Evolutionary conservation across 2,329 filamentous ascomycete species (phyloP), one percentile per base, ranked within the genome.

Genomic region (Botryotinia globosa): DNA sequence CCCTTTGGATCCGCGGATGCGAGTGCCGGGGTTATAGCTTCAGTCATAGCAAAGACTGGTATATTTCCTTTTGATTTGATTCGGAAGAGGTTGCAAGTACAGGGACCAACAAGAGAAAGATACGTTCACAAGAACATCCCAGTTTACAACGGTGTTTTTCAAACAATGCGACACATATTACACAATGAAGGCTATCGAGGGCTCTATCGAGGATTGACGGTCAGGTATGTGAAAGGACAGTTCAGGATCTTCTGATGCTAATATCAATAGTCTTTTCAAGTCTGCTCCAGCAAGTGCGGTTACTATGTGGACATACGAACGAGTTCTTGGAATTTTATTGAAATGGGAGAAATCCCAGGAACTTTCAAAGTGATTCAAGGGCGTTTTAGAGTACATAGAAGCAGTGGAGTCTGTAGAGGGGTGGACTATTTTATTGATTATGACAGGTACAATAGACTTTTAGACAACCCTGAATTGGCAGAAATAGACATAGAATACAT

Each of bases 51-150:
- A 61, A 99, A 99, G 84, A 97, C 94, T 45, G 89, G 88, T 1
- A 93, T 98, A 18, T 99, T 98, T 78, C 96, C 96, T 25, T 86
- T 99, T 37, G 96, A 99, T 81, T 89, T 97, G 42, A 93, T 98
- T 51, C 86, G 96, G 76, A 99, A 98, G 85, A 87, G 96, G 64
- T 87, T 99, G 77, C 96, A 99, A 83, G 94, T 99, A 5, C 96
- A 99, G 82, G 96, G 96, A 0, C 96, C 96, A 1, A 97, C 92
- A 74, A 86, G 94, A 74, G 83, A 83, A 54, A 86, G 86, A 75
- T 99, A 98, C 81, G 89, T 95, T 25, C 92, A 97, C 82, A 88
- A 89, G 78, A 94, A 97, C 79, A 97, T 98, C 16, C 96, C 96
- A 1, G 90, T 92, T 77, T 98, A 98, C 79, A 85, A 84, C 8